Percentiles rank a stretch among this genome's conserved stretches.
phyloP scores from a whole-genome alignment of 768 basidiomycete species.

The Tubosaeta brunneosetosa region DNA sequence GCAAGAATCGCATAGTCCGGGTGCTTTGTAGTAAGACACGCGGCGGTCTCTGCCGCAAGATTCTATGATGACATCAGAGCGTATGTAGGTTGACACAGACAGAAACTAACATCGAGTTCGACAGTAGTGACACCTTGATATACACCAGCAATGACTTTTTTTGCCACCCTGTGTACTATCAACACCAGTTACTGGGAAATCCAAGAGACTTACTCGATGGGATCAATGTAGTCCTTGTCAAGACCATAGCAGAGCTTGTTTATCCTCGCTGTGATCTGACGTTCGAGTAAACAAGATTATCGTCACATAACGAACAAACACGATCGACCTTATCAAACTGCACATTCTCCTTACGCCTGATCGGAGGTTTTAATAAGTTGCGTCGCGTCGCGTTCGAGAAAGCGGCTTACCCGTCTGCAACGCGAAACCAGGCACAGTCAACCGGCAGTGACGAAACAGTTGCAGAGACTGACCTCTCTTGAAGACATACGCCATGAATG shows the following conservation, averaged over 20 bases:
- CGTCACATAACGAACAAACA: conserved; percentile 5
- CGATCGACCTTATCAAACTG: conserved; percentile 83
- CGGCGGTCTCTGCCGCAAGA: conserved; percentile 94
- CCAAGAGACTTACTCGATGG: conserved; percentile 60
- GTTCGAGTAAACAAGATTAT: conserved; percentile 13
- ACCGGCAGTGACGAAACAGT: neutral
- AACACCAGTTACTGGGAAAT: neutral
- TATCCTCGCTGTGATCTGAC: conserved; percentile 79
- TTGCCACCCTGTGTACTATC: conserved; percentile 57
- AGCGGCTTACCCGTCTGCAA: conserved; percentile 44
- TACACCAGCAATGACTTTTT: conserved; percentile 90
- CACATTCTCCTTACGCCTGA: conserved; percentile 83
- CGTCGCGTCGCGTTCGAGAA: conserved; percentile 16
- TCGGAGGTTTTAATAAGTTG: conserved; percentile 15
- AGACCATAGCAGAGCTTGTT: conserved; percentile 95
- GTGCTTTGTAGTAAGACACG: conserved; percentile 94
- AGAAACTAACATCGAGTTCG: conserved; percentile 80
- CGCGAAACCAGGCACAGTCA: conserved; percentile 9
- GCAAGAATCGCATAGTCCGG: conserved; percentile 98
- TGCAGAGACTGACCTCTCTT: conserved; percentile 45
- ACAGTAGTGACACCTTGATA: conserved; percentile 96
- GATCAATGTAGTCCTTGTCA: conserved; percentile 86
- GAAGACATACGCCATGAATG: conserved; percentile 48
- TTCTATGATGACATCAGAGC: conserved; percentile 49
- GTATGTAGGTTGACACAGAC: neutral